These are phyloP conservation scores for Starmera pachycereana DNA, from an alignment of 805 yeast genomes.

Conservation along the genomic window DNA sequence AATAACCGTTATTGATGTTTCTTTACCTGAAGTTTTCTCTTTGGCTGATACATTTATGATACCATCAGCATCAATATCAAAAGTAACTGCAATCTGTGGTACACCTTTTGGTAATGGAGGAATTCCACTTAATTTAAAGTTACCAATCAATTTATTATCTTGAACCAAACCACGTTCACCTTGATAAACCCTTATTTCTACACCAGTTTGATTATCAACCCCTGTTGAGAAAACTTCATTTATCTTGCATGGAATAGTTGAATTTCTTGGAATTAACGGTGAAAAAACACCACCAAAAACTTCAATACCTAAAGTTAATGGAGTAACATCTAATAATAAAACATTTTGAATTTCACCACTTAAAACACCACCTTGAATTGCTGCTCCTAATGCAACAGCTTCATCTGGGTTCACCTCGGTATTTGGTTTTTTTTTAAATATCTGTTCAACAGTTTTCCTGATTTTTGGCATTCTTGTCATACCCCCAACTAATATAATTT, in stretches of 20 bases:
- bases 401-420: constrained; percentile 82
- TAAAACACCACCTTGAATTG: constrained; percentile 79
- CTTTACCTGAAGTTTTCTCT: constrained; percentile 71
- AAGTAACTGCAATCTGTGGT: constrained; percentile 69
- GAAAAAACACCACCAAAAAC: constrained; percentile 80
- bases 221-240: constrained; percentile 73
- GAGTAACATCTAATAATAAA: constrained; percentile 70
- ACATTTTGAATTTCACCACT: constrained; percentile 79
- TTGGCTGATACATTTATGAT: constrained; percentile 72
- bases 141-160: constrained; percentile 70
- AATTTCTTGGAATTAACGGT: constrained; percentile 67
- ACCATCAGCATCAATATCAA: constrained; percentile 79
- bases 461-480: constrained; percentile 88
- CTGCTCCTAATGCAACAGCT: constrained; percentile 88
- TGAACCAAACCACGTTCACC: constrained; percentile 74
- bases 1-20: constrained; percentile 64
- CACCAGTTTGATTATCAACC: constrained; percentile 79
- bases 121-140: constrained; percentile 60
- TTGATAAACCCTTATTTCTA: constrained; percentile 67
- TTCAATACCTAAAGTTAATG: constrained; percentile 74
- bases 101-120: constrained; percentile 73
- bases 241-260: constrained; percentile 67
- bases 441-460: constrained; percentile 44
- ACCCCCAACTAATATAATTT: constrained; percentile 75
- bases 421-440: constrained; percentile 58